phyloP scores from a whole-genome alignment of 345 rosid genomes.

The Linum tenue region DNA sequence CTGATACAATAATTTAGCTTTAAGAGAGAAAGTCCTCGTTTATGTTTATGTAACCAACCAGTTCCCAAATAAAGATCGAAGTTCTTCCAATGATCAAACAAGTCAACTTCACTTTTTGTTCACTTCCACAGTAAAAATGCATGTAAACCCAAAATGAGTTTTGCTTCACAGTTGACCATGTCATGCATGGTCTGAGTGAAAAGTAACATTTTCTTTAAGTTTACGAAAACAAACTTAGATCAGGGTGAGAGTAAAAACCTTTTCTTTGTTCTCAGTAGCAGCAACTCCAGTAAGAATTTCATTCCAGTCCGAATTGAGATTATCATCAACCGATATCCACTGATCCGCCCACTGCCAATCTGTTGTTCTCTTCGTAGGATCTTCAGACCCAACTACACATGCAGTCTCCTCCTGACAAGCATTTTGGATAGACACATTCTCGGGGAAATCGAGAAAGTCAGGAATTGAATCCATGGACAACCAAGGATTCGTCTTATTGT shows the following conservation, averaged over 20 bases:
- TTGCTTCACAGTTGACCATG: too few species aligned
- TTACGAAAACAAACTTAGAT: slow-evolving; percentile 17
- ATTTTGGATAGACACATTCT: slow-evolving; percentile 30
- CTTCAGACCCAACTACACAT: slow-evolving; percentile 33
- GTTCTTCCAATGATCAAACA: slow-evolving; percentile 35
- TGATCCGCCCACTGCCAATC: slow-evolving; percentile 71
- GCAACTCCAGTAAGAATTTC: slow-evolving; percentile 50
- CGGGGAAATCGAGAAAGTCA: slow-evolving; percentile 41
- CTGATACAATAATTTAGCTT: slow-evolving; percentile 18
- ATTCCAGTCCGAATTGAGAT: slow-evolving; percentile 54
- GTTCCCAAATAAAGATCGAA: neutral
- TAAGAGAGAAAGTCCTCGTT: neutral
- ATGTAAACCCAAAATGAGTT: neutral
- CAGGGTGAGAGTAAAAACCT: slow-evolving; percentile 36
- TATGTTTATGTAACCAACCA: neutral
- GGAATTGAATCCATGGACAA: slow-evolving; percentile 47
- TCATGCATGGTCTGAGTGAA: too few species aligned
- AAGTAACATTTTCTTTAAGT: slow-evolving; percentile 2
- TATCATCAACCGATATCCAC: slow-evolving; percentile 53
- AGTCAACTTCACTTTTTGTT: neutral
- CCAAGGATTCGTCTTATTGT: slow-evolving; percentile 5
- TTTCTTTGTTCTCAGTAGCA: slow-evolving; percentile 30
- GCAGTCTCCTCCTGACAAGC: slow-evolving; percentile 35
- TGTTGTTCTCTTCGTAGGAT: slow-evolving; percentile 33
- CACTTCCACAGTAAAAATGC: neutral